Conservation (phyloP, 768 basidiomycete species). For the Obba rivulosa region DNA sequence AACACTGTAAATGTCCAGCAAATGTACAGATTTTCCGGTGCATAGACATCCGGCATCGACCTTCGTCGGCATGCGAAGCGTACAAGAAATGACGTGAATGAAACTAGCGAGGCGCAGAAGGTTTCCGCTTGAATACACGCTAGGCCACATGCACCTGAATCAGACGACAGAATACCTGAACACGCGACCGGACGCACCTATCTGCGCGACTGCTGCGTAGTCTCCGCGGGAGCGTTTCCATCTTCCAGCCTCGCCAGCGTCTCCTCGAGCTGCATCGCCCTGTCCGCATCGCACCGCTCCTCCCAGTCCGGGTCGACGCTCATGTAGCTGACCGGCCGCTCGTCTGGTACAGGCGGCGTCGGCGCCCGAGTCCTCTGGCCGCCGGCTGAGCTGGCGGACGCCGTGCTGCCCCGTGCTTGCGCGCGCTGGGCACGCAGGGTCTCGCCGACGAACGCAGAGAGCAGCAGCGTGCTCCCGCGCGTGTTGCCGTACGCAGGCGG, state of each 20-base stretch:
- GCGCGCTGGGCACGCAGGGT: slow-evolving; percentile 42
- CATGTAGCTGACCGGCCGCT: slow-evolving; percentile 49
- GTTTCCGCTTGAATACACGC: no score
- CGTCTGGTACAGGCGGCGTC: slow-evolving; percentile 18
- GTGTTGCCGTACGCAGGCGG: slow-evolving; percentile 78
- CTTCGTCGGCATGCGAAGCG: background rate
- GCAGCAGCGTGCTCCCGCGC: slow-evolving; percentile 59
- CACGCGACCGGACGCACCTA: background rate
- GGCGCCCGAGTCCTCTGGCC: slow-evolving; percentile 6
- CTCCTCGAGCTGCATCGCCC: slow-evolving; percentile 49
- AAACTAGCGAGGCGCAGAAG: background rate
- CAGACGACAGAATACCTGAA: background rate
- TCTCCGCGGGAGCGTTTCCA: background rate
- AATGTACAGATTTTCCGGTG: no score
- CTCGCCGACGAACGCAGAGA: slow-evolving; percentile 46
- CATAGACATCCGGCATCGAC: background rate
- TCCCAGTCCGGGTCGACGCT: slow-evolving; percentile 57
- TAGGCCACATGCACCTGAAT: background rate
- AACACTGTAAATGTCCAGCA: no score
- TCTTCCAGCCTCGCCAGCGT: slow-evolving; percentile 41
- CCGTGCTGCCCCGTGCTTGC: slow-evolving; percentile 3
- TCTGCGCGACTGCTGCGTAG: background rate
- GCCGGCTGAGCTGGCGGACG: slow-evolving; percentile 2
- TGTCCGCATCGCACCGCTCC: slow-evolving; percentile 44
- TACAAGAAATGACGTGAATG: background rate